Base-by-base conservation (phyloP, 306 rosid species). In the Casuarina glauca region DNA sequence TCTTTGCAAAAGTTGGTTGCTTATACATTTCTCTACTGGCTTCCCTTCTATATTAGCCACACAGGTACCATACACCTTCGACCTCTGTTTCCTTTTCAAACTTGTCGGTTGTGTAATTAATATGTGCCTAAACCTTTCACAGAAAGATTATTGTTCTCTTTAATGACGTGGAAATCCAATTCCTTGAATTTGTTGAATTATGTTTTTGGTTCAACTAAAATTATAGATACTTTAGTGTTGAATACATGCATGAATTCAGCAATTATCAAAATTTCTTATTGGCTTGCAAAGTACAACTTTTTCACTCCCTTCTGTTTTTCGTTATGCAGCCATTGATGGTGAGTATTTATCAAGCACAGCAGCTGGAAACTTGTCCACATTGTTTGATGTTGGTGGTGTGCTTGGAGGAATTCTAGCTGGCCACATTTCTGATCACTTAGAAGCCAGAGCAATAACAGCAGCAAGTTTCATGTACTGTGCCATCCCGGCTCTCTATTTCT, bases 401-500 rank as follows among this genome's bases (percentile, higher is more conserved):
- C 69, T 96, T 4, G 99, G 99, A 42, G 99, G 99, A 84, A 89
- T 96, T 78, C 90, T 96, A 26, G 99, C 99, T 0, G 99, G 99
- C 51, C 92, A 91, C 88, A 90, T 96, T 74, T 96, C 99, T 0
- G 99, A 96, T 82, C 96, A 80, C 41, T 76, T 96, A 75, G 78
- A 74, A 8, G 99, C 97, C n/a, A 87, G 99, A 85, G 99, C 99
- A 41, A 91, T 91, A 75, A 96, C 99, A 49, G 99, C 98, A 51
- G 98, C 99, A 42, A 93, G 98, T 89, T 96, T 96, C 90, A 96
- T 90, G 99, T 96, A 96, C 76, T 93, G 97, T 86, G 96, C 99
- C 17, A 96, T 96, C 46, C 99, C 99, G 0, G 96, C 98, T 1
- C 94, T 96, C 79, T 96, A 82, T 87, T 91, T 88, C 76, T 96